Conservation (phyloP, 768 basidiomycete species). For the Boletus coccyginus region DNA sequence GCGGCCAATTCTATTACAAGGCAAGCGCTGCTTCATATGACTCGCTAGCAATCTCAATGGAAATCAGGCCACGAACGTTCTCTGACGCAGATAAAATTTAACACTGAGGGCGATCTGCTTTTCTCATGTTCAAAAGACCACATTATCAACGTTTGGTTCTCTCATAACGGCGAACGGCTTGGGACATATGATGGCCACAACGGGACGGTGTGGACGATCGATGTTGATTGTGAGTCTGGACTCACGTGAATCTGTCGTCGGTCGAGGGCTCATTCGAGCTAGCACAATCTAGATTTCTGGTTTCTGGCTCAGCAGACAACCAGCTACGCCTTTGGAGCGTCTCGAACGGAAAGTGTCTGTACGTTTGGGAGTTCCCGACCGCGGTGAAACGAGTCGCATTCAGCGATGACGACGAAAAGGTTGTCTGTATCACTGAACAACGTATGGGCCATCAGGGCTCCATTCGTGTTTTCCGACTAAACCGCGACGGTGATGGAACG, state of each 20-base stretch:
- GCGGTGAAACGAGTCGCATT: slow-evolving; percentile 96
- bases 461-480: slow-evolving; percentile 86
- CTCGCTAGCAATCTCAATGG: slow-evolving; percentile 11
- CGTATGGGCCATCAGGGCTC: slow-evolving; percentile 92
- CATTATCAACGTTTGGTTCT: slow-evolving; percentile 94
- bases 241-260: neutral
- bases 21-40: slow-evolving; percentile 22
- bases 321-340: slow-evolving; percentile 89
- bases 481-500: slow-evolving; percentile 76
- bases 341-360: slow-evolving; percentile 85
- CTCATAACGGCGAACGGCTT: slow-evolving; percentile 94
- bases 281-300: slow-evolving; percentile 83
- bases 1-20: slow-evolving; percentile 78
- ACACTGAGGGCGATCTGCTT: slow-evolving; percentile 91
- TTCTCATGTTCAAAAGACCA: slow-evolving; percentile 97
- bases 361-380: slow-evolving; percentile 96
- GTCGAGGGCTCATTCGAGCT: neutral
- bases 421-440: slow-evolving; percentile 96
- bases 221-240: slow-evolving; percentile 80
- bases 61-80: slow-evolving; percentile 90
- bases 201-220: slow-evolving; percentile 95
- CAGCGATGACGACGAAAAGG: slow-evolving; percentile 76
- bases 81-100: slow-evolving; percentile 97
- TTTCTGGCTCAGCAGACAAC: slow-evolving; percentile 95
- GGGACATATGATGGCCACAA: slow-evolving; percentile 98